Evolutionary conservation across 106 monocot genomes (phyloP).

Genomic region (Dendrobium chrysotoxum): DNA sequence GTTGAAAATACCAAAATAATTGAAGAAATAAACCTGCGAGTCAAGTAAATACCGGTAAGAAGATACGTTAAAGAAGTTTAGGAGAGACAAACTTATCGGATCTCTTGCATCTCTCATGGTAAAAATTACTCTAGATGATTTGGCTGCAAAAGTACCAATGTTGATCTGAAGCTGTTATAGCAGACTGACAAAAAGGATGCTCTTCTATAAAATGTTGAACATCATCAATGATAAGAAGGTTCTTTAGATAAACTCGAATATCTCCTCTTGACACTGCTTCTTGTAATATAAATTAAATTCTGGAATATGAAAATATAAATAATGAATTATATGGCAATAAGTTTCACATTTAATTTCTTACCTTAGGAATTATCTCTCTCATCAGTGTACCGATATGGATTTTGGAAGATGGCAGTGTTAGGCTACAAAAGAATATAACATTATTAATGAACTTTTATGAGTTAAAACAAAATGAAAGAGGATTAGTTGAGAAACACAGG

Average conservation of each 20-base stretch:
- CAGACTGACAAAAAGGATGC: conserved; percentile 64
- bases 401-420: conserved; percentile 76
- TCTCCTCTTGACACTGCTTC: conserved; percentile 65
- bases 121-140: conserved; percentile 30
- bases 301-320: neutral
- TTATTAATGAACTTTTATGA: neutral
- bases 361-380: conserved; percentile 63
- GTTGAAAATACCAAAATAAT: too few relatives aligned
- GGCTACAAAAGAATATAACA: conserved; percentile 28
- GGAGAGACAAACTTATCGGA: too few relatives aligned
- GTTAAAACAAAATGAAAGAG: neutral
- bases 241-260: conserved; percentile 64
- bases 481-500: conserved; percentile 44
- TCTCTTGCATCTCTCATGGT: too few relatives aligned
- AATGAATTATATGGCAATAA: neutral
- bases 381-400: conserved; percentile 36
- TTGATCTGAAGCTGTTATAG: conserved; percentile 41
- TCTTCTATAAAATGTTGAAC: conserved; percentile 55
- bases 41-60: too few relatives aligned
- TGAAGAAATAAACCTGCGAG: too few relatives aligned
- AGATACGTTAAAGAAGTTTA: too few relatives aligned
- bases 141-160: conserved; percentile 56
- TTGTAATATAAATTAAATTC: neutral
- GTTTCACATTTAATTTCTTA: conserved; percentile 26
- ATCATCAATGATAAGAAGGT: conserved; percentile 41